phyloP scores from a whole-genome alignment of 2,329 filamentous ascomycete species.

The Fusarium sp. region DNA sequence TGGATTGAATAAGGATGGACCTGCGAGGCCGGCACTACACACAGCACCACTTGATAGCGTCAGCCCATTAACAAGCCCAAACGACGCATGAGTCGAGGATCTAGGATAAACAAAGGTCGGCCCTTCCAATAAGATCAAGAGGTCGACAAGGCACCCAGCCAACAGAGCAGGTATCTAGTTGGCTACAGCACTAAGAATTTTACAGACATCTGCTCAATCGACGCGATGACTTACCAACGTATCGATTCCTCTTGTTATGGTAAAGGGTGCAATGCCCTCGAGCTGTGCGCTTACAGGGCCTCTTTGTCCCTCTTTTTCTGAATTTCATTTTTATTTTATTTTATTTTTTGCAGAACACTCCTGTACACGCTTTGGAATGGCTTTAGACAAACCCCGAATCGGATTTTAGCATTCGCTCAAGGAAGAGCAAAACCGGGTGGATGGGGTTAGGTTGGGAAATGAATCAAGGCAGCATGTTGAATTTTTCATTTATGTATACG shows the following conservation, averaged over 20 bases:
- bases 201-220: constrained; percentile 27
- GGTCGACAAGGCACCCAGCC: constrained; percentile 17
- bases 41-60: constrained; percentile 86
- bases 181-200: constrained; percentile 27
- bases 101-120: neutral
- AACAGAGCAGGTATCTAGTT: constrained; percentile 52
- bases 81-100: constrained; percentile 20
- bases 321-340: constrained; percentile 1
- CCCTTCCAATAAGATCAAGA: neutral
- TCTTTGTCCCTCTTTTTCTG: constrained; percentile 32
- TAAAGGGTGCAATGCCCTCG: neutral
- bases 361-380: constrained; percentile 47
- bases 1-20: constrained; percentile 65
- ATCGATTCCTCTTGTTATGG: neutral
- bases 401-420: constrained; percentile 31
- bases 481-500: constrained; percentile 40
- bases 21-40: constrained; percentile 85
- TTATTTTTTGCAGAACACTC: constrained; percentile 18
- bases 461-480: constrained; percentile 7
- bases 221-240: constrained; percentile 9
- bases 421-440: constrained; percentile 19
- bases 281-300: constrained; percentile 16
- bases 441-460: constrained; percentile 16
- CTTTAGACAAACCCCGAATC: constrained; percentile 38
- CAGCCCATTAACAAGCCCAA: constrained; percentile 65